Percentiles rank a stretch among this genome's conserved stretches.
Conservation (phyloP, 2,329 filamentous ascomycete genomes). For the Aspergillus ibericus region DNA sequence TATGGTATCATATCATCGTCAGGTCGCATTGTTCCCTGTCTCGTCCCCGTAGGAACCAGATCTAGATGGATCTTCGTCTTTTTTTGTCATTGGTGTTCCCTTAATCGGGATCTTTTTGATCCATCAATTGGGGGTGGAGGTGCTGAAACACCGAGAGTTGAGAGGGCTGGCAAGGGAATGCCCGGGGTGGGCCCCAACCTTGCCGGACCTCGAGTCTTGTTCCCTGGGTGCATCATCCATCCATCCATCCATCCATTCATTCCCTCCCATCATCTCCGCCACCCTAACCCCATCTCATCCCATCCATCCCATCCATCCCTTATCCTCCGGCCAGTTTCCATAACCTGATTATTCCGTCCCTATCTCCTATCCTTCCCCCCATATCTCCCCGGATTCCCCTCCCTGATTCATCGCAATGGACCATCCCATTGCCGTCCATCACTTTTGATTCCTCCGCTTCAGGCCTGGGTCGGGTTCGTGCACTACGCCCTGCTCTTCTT, state of each 20-base stretch:
- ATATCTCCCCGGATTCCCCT: neutral
- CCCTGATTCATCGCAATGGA: constrained; percentile 12
- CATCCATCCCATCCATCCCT: constrained; percentile 2
- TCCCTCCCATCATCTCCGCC: neutral
- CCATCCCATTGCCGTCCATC: constrained; percentile 3
- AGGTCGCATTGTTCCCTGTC: neutral
- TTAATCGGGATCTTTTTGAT: neutral
- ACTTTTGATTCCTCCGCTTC: constrained; percentile 18
- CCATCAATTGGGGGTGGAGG: neutral
- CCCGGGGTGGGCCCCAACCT: constrained; percentile 4
- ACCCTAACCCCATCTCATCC: neutral
- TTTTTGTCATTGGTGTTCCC: neutral
- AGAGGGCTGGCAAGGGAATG: neutral
- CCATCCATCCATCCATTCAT: neutral
- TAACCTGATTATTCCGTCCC: neutral
- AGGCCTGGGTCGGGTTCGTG: constrained; percentile 16
- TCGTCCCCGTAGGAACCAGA: neutral
- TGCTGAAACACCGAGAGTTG: neutral
- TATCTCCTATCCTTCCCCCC: neutral
- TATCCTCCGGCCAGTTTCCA: constrained; percentile 9
- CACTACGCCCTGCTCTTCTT: neutral
- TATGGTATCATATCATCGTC: neutral
- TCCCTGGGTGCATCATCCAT: constrained; percentile 5
- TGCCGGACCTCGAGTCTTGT: neutral
- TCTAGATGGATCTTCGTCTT: neutral